Base-by-base conservation (phyloP, 192 early-diverging fungal species). In the Obelidium mucronatum region DNA sequence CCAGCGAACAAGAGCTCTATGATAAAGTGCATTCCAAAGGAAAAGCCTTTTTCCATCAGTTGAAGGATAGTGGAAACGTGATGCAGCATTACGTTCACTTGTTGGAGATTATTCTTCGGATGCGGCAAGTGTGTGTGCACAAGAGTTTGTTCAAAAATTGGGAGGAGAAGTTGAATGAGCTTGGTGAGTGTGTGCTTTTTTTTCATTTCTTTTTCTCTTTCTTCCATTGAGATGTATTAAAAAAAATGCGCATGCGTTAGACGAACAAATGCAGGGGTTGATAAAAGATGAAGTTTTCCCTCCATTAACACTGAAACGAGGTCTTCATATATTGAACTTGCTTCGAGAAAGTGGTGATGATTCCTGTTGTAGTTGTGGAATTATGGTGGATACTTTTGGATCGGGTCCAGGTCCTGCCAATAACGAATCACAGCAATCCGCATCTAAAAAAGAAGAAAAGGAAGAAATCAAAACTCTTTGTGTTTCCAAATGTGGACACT, bases 91-190 rank as follows among this genome's bases (percentile, higher is more conserved):
- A 87, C 56, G 82, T 85, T 13, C 74, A 79, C 34, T 59, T 89
- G 28, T 60, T 89, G 26, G 83, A 87, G 60, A 68, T 85, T 33
- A 79, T 86, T 54, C 59, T 89, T 76, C 30, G 82, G 64, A 63
- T 89, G 73, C 70, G 88, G 33, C 88, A 89, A 62, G 70, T 78
- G 2, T 83, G 79, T 28, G 78, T 71, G 15, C 88, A 89, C 69
- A 75, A 80, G 19, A 61, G 60, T 3, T 62, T 89, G 66, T 66
- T 74, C 30, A 80, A 79, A 33, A 67, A 83, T 54, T 39, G n/a
- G 51, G 80, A 83, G 26, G 51, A 55, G 48, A 63, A 74, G 52
- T 79, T 83, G 28, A 54, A 44, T 48, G 67, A 37, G 8, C 17
- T 71, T 2, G 76, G 76, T 76, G 39, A 40, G 19, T n/a, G 24